These are phyloP conservation scores for Mortierella alpina DNA, from an alignment of 192 early-diverging fungal genomes.

Conservation along the genomic window DNA sequence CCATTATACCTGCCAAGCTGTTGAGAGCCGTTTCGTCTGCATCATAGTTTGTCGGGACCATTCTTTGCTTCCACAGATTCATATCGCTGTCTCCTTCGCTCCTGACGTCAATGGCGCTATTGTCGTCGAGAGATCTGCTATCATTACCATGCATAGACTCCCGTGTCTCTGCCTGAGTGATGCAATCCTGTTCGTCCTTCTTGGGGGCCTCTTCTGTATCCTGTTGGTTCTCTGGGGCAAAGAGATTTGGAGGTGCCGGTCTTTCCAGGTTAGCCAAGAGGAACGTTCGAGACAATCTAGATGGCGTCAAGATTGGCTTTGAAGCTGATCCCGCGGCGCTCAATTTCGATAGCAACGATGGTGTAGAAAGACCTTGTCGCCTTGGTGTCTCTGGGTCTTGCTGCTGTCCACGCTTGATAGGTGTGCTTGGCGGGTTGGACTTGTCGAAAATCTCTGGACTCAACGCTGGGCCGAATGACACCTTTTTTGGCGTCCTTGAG, in stretches of 20 bases:
- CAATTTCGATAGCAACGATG: conserved; percentile 8
- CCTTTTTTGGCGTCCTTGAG: conserved; percentile 42
- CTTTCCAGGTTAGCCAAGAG: conserved; percentile 13
- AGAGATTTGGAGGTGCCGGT: conserved; percentile 24
- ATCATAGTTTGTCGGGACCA: too few species aligned
- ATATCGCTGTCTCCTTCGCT: conserved; percentile 9
- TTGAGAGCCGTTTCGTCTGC: too few species aligned
- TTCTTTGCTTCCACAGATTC: neutral
- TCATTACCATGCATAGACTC: neutral
- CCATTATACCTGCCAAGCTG: neutral
- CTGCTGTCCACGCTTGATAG: conserved; percentile 61
- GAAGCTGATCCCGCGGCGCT: conserved; percentile 1
- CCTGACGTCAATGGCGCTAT: conserved; percentile 1
- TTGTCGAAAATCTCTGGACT: conserved; percentile 71
- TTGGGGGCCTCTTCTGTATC: neutral
- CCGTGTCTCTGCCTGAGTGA: neutral
- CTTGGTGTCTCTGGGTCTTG: conserved; percentile 28
- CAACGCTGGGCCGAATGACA: conserved; percentile 67
- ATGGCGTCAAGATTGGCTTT: conserved; percentile 36
- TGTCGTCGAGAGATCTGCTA: neutral
- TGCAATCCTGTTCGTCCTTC: neutral
- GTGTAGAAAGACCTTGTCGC: conserved; percentile 12
- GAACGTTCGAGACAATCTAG: conserved; percentile 13
- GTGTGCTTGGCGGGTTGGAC: conserved; percentile 63
- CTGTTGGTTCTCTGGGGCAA: neutral